Evolutionary conservation across 164 flowering plant genomes (phyloP), one percentile per base, ranked within the genome.

Genomic region (Paratinospora sagittata): DNA sequence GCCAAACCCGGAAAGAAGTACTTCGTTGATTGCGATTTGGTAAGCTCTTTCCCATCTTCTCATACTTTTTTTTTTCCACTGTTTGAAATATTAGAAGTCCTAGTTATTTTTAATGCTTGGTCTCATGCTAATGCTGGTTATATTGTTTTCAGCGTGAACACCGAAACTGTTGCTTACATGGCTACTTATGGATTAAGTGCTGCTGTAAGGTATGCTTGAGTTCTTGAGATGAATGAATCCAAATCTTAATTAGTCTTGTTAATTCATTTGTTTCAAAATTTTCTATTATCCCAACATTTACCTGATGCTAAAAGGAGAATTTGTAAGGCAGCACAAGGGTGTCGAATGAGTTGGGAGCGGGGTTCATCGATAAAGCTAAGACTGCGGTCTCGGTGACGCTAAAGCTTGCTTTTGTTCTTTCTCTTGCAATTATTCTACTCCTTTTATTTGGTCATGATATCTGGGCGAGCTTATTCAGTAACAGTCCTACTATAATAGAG

Each of bases 11-110:
- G 87, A 88, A 74, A 70, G 68, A 11, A 86, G 80, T 55, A 94
- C 97, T 60, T 94, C 98, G 7, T 65, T 94, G 76, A 83, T 88
- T n/a, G 98, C 97, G 68, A 90, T 90, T 79, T 89, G 98, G 98
- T 90, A 84, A 27, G 65, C 49, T 39, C 61, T 16, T 39, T 45
- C 57, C 14, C 16, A 7, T n/a, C 19, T n/a, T 52, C 24, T 23
- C 11, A n/a, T 6, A 33, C 14, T 64, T 34, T 30, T 14, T 21
- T 6, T n/a, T n/a, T n/a, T n/a, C n/a, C n/a, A n/a, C n/a, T n/a
- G n/a, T n/a, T n/a, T n/a, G n/a, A n/a, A n/a, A n/a, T n/a, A n/a
- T n/a, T n/a, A n/a, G n/a, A n/a, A n/a, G n/a, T n/a, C n/a, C 57
- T 49, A 49, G 19, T 49, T 49, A 17, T 13, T 0, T 17, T 49